Conservation (phyloP, 495 filamentous ascomycete genomes). For the Podospora bellae-mahoneyi region DNA sequence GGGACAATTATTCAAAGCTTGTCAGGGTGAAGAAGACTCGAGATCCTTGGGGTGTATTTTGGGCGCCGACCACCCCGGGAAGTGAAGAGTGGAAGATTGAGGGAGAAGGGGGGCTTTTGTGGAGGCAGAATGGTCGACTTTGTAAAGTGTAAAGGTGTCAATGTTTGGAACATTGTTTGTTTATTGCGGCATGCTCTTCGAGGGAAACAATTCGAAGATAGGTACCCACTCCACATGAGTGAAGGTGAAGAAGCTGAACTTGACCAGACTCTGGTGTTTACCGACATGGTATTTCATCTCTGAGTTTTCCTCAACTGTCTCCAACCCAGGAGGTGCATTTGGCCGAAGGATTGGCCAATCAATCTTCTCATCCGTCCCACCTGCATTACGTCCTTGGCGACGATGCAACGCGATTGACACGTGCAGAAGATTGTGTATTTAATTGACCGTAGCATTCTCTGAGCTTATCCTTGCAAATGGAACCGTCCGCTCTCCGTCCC, state of each 20-base stretch:
- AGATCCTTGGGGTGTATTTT: constrained; percentile 56
- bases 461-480: neutral
- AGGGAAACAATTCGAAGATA: no score
- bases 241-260: no score
- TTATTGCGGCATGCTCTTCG: no score
- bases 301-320: no score
- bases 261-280: neutral
- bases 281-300: neutral
- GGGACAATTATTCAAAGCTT: constrained; percentile 50
- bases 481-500: neutral
- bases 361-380: neutral
- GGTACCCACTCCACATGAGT: no score
- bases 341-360: neutral
- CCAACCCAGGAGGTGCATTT: no score
- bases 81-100: constrained; percentile 50
- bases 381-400: neutral
- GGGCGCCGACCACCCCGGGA: constrained; percentile 52
- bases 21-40: constrained; percentile 48
- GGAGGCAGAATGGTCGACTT: constrained; percentile 39
- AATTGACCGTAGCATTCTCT: neutral
- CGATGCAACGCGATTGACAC: neutral
- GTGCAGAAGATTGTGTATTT: neutral
- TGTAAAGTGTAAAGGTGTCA: constrained; percentile 18
- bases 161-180: no score
- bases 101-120: constrained; percentile 26